Conservation (phyloP, 192 early-diverging fungal species). For the Gryganskiella cystojenkinii region DNA sequence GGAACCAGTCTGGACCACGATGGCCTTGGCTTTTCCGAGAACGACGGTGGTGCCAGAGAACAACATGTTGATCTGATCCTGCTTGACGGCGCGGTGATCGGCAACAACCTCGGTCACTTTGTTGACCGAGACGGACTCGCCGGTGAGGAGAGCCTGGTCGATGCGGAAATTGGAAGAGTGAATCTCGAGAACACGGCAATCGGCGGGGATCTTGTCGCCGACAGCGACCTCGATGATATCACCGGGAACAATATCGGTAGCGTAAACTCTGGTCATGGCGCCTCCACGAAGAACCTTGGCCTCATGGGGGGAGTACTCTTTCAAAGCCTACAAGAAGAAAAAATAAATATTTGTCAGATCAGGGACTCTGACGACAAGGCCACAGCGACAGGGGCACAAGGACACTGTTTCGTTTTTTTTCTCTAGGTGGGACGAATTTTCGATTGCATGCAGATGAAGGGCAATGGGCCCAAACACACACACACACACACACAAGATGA, state of each 20-base stretch:
- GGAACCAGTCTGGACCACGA: constrained; percentile 91
- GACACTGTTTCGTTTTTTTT: background rate
- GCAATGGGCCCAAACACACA: too few species aligned
- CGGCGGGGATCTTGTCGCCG: constrained; percentile 97
- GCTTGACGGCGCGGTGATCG: constrained; percentile 86
- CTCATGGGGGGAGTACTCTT: constrained; percentile 96
- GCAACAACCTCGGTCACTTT: constrained; percentile 75
- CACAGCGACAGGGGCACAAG: background rate
- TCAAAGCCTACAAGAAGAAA: constrained; percentile 73
- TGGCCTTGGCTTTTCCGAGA: constrained; percentile 87
- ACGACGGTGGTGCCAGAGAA: constrained; percentile 98
- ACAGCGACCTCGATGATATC: constrained; percentile 93
- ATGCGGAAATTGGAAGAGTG: constrained; percentile 87
- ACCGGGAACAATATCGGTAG: constrained; percentile 92
- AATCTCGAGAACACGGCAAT: constrained; percentile 87
- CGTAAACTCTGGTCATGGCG: constrained; percentile 68
- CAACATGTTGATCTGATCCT: constrained; percentile 97
- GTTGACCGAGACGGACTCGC: constrained; percentile 92
- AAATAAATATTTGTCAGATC: background rate
- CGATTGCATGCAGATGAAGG: background rate
- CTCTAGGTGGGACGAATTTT: background rate
- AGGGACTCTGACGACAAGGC: too few species aligned
- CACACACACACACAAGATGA: too few species aligned
- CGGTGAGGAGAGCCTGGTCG: constrained; percentile 96
- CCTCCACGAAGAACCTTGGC: constrained; percentile 90